Evolutionary conservation across 371 early-diverging fungal genomes (phyloP), one percentile per base, ranked within the genome.

Genomic region (Rhizopus sp.): DNA sequence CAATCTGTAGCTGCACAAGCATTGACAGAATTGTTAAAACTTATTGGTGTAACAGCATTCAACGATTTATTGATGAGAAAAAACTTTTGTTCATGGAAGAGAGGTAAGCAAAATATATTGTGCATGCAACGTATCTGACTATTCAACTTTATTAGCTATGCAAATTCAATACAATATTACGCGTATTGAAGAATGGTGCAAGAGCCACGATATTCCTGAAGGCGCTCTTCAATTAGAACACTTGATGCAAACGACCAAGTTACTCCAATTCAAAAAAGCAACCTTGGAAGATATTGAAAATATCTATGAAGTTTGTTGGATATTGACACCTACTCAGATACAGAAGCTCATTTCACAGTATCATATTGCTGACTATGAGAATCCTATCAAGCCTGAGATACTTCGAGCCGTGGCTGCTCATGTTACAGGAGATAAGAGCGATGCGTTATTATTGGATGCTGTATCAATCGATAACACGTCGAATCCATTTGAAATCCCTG

Each of bases 111-210:
- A 33, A 2, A 3, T 45, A 6, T n/a, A 49, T 23, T 39, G 15
- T 41, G 44, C 30, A 29, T 8, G 7, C 9, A 47, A 23, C 34
- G 8, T 4, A 50, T 0, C 13, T 16, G 10, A 9, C 53, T 5
- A 50, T 23, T 41, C 33, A 40, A 8, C n/a, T 47, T 42, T 33
- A 4, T 2, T 47, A 77, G 79, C 79, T 5, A 96, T 97, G 90
- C 97, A 98, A 84, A 95, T 98, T 67, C 97, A 97, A 74, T 97
- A 95, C 79, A 98, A 98, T 67, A 86, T 96, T 40, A 91, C 94
- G 7, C 87, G 96, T 23, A 82, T 98, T 56, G 94, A 95, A 70
- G 98, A 98, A 68, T 98, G 98, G 98, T 96, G 95, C 84, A 92
- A 92, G 85, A 77, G 90, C 37, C 94, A 96, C 68, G 89, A 87